Evolutionary conservation across 75 land plant species (phyloP).

Genomic region (Sequoia sempervirens): DNA sequence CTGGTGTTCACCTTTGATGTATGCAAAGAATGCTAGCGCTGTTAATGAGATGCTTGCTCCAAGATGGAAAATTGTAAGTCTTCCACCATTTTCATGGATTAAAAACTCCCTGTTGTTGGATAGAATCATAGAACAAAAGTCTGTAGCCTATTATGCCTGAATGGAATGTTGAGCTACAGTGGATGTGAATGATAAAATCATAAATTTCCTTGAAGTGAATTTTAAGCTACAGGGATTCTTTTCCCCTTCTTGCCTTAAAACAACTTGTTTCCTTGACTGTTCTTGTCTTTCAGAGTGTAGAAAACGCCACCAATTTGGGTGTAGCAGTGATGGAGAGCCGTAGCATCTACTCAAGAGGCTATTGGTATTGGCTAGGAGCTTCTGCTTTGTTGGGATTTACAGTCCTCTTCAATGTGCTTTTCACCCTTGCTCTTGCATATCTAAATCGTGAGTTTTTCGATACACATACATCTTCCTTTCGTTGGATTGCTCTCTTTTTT

Average conservation of each 20-base stretch:
- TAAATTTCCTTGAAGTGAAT: neutral
- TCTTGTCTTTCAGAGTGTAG: slow-evolving; percentile 22
- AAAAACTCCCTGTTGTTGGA: neutral
- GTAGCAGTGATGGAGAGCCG: too few relatives aligned
- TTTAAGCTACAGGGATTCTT: neutral
- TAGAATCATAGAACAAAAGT: neutral
- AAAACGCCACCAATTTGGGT: slow-evolving; percentile 19
- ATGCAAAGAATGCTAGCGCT: slow-evolving; percentile 47
- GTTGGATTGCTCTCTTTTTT: too few relatives aligned
- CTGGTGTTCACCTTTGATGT: slow-evolving; percentile 64
- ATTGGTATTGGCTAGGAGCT: too few relatives aligned
- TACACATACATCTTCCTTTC: too few relatives aligned
- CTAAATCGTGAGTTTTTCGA: too few relatives aligned
- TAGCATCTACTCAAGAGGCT: too few relatives aligned
- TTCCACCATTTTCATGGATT: neutral
- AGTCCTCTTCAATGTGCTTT: too few relatives aligned
- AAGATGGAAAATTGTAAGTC: slow-evolving; percentile 41
- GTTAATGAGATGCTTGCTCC: slow-evolving; percentile 58
- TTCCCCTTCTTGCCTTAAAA: neutral
- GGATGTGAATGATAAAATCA: neutral
- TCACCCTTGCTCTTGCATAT: too few relatives aligned
- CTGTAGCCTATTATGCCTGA: neutral
- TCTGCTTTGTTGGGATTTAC: too few relatives aligned
- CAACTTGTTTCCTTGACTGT: neutral
- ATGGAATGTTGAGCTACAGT: neutral